Evolutionary conservation across 2,329 filamentous ascomycete species (phyloP), one percentile per base, ranked within the genome.

Genomic region (Xylariales sp.): DNA sequence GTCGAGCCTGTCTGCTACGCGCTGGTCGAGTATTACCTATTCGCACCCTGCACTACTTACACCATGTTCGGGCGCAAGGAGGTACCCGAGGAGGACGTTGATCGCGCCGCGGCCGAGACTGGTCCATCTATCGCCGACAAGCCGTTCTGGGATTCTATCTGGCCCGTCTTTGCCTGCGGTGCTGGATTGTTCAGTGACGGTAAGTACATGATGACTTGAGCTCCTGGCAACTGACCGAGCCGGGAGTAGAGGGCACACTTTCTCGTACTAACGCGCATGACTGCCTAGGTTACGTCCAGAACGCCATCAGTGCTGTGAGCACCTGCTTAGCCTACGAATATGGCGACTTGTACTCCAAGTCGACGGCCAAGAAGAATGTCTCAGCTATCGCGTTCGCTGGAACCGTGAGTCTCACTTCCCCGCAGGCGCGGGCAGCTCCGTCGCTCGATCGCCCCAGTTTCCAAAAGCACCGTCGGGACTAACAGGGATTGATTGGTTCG

Each of bases 201-300:
- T n/a, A n/a, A n/a, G n/a, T n/a, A n/a, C n/a, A n/a, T n/a, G n/a
- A n/a, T n/a, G n/a, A n/a, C n/a, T n/a, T n/a, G n/a, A n/a, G n/a
- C n/a, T n/a, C n/a, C n/a, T n/a, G n/a, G n/a, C n/a, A n/a, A n/a
- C n/a, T n/a, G n/a, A n/a, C n/a, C n/a, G n/a, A n/a, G n/a, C n/a
- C n/a, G n/a, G n/a, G n/a, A n/a, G n/a, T n/a, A n/a, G n/a, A n/a
- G n/a, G n/a, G n/a, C n/a, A n/a, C n/a, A n/a, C n/a, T n/a, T n/a
- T n/a, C n/a, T n/a, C n/a, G n/a, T n/a, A n/a, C n/a, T n/a, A n/a
- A n/a, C n/a, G n/a, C n/a, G n/a, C n/a, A n/a, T n/a, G n/a, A n/a
- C n/a, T n/a, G n/a, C n/a, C n/a, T n/a, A n/a, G n/a, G n/a, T 13
- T 95, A 95, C 60, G 78, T 95, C 56, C 94, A 95, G 63, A 88